phyloP scores from a whole-genome alignment of 805 yeast species.

The Lipomyces yamadae region DNA sequence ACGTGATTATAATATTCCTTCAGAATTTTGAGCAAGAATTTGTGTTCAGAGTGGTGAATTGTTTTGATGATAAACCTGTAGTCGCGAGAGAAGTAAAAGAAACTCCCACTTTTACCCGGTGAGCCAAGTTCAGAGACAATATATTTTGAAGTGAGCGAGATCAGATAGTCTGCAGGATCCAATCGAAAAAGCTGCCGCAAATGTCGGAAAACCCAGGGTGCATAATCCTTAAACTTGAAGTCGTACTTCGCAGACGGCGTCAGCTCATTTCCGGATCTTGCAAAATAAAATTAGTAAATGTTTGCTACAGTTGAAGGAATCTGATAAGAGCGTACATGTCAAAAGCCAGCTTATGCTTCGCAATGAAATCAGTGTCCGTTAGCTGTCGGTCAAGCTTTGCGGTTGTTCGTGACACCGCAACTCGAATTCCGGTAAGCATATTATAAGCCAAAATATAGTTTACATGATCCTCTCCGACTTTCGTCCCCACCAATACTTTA shows the following conservation, averaged over 20 bases:
- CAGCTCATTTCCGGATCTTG: conserved; percentile 68
- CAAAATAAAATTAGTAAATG: not conserved
- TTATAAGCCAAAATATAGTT: conserved; percentile 94
- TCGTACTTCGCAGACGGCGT: conserved; percentile 95
- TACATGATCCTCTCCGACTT: conserved; percentile 89
- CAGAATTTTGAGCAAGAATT: conserved; percentile 72
- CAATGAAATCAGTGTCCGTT: conserved; percentile 68
- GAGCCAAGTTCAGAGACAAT: conserved; percentile 90
- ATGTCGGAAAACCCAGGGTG: conserved; percentile 92
- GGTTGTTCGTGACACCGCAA: conserved; percentile 84
- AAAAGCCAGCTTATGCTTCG: conserved; percentile 80
- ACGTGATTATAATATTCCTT: conserved; percentile 82
- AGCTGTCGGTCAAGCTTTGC: conserved; percentile 82
- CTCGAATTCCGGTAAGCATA: conserved; percentile 96
- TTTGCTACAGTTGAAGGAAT: not conserved
- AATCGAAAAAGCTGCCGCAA: conserved; percentile 77
- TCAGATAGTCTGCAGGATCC: conserved; percentile 94
- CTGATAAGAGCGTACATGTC: conserved; percentile 56
- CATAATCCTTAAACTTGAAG: conserved; percentile 94
- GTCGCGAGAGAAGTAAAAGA: conserved; percentile 93
- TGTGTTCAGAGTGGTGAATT: conserved; percentile 90
- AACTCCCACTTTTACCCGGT: conserved; percentile 96
- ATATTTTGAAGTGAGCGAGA: conserved; percentile 90
- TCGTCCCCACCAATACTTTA: conserved; percentile 72
- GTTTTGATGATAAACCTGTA: conserved; percentile 94